Evolutionary conservation across 139 green algal genomes (phyloP).

Genomic region (Coelastrella sp.): DNA sequence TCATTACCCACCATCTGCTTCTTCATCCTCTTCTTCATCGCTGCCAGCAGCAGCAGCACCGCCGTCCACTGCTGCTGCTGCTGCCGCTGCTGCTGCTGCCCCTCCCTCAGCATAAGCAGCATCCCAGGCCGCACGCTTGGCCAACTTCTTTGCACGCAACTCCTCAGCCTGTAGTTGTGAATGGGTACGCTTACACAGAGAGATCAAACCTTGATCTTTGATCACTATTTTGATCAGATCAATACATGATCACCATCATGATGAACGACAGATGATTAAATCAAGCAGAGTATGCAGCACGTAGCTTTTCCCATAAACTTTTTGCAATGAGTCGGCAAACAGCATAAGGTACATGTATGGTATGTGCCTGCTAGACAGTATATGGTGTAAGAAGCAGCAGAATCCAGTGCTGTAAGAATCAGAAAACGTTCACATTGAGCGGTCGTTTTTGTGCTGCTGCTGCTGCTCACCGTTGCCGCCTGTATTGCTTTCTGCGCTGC

Average conservation of each 20-base stretch:
- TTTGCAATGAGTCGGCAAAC: no score
- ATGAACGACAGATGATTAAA: no score
- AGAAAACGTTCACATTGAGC: not conserved
- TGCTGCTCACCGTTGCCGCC: slow-evolving; percentile 60
- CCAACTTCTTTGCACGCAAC: slow-evolving; percentile 67
- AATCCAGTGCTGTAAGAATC: no score
- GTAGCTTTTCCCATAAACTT: no score
- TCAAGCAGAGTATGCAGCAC: no score
- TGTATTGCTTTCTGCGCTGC: slow-evolving; percentile 76
- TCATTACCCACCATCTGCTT: slow-evolving; percentile 54
- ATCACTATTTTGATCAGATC: no score
- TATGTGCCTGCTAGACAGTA: no score
- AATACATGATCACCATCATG: no score
- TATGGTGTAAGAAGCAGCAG: no score
- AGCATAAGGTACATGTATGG: no score
- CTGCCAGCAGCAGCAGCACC: slow-evolving; percentile 30
- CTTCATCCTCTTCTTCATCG: slow-evolving; percentile 55
- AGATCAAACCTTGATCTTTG: no score
- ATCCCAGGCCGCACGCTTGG: slow-evolving; percentile 90
- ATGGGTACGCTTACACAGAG: no score
- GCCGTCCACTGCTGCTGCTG: slow-evolving; percentile 34
- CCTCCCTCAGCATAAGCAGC: slow-evolving; percentile 46
- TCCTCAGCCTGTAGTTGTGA: slow-evolving; percentile 64
- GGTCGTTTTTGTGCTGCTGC: not conserved
- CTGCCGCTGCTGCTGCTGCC: slow-evolving; percentile 43